Evolutionary conservation across 2,329 filamentous ascomycete genomes (phyloP).

Genomic region (Apiospora kogelbergensis): DNA sequence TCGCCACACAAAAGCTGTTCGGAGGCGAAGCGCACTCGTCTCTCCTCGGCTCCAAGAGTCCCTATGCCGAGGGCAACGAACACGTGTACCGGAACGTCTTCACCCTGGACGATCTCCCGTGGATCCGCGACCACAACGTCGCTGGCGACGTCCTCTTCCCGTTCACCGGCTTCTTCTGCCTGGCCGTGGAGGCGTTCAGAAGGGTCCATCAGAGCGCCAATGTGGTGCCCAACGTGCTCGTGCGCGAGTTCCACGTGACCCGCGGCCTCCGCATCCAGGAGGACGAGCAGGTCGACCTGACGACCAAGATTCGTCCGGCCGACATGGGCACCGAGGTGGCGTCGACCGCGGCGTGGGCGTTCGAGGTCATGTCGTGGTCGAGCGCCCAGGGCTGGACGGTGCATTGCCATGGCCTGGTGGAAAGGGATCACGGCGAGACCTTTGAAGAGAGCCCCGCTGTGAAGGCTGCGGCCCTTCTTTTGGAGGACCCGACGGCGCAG

Average conservation of each 20-base stretch:
- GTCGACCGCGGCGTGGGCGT: background rate
- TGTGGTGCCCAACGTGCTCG: background rate
- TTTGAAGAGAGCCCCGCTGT: background rate
- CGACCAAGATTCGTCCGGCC: background rate
- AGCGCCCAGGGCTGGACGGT: background rate
- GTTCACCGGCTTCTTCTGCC: constrained; percentile 5
- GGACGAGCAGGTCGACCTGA: background rate
- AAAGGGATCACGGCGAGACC: background rate
- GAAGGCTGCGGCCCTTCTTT: background rate
- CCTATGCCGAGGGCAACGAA: background rate
- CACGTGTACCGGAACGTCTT: constrained; percentile 6
- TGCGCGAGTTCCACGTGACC: background rate
- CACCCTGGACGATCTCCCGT: background rate
- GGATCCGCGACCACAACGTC: constrained; percentile 10
- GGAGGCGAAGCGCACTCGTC: background rate
- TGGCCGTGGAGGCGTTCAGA: constrained; percentile 16
- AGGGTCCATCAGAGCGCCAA: background rate
- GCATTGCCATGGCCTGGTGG: background rate
- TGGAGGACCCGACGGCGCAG: background rate
- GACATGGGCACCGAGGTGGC: background rate
- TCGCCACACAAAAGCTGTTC: background rate
- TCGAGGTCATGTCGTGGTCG: background rate
- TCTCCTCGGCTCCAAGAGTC: background rate
- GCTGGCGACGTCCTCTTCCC: constrained; percentile 10
- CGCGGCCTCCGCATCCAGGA: background rate